phyloP scores from a whole-genome alignment of 495 filamentous ascomycete genomes.

The Amphirosellinia nigrospora region DNA sequence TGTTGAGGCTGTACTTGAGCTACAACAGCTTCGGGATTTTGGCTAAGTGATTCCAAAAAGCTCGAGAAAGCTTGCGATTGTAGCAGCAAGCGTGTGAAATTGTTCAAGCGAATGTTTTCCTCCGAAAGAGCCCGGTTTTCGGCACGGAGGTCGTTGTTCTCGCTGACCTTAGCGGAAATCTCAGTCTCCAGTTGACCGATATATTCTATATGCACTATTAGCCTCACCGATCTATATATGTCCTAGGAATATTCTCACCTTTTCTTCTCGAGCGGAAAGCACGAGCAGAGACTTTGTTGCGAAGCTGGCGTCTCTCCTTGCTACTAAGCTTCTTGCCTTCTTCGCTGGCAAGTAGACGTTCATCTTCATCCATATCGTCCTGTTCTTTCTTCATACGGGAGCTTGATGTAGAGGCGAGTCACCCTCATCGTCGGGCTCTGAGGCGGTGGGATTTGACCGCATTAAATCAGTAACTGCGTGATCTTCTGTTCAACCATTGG shows the following conservation, averaged over 20 bases:
- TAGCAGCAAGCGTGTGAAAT: slow-evolving; percentile 81
- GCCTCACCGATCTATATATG: slow-evolving; percentile 30
- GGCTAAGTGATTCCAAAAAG: slow-evolving; percentile 76
- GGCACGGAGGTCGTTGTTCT: slow-evolving; percentile 71
- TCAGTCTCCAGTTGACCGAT: slow-evolving; percentile 90
- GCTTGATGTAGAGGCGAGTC: slow-evolving; percentile 62
- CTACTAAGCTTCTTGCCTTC: slow-evolving; percentile 96
- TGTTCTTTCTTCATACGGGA: slow-evolving; percentile 76
- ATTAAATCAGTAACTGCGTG: slow-evolving; percentile 81
- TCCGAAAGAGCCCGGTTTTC: slow-evolving; percentile 77
- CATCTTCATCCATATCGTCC: slow-evolving; percentile 98
- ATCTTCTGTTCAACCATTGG: slow-evolving; percentile 84
- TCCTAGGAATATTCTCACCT: slow-evolving; percentile 63
- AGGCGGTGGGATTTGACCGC: slow-evolving; percentile 66
- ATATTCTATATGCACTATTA: slow-evolving; percentile 76
- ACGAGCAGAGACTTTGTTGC: slow-evolving; percentile 97
- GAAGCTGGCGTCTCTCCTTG: slow-evolving; percentile 90
- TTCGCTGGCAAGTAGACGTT: slow-evolving; percentile 88
- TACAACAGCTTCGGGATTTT: slow-evolving; percentile 49
- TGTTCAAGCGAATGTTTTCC: slow-evolving; percentile 78
- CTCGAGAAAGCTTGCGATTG: slow-evolving; percentile 83
- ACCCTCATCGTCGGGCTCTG: slow-evolving; percentile 56
- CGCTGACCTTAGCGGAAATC: slow-evolving; percentile 72
- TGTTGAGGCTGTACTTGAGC: slow-evolving; percentile 43
- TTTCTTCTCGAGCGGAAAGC: slow-evolving; percentile 96